These are phyloP conservation scores for Huntiella abstrusa DNA, from an alignment of 2,329 filamentous ascomycete genomes.

Conservation along the genomic window DNA sequence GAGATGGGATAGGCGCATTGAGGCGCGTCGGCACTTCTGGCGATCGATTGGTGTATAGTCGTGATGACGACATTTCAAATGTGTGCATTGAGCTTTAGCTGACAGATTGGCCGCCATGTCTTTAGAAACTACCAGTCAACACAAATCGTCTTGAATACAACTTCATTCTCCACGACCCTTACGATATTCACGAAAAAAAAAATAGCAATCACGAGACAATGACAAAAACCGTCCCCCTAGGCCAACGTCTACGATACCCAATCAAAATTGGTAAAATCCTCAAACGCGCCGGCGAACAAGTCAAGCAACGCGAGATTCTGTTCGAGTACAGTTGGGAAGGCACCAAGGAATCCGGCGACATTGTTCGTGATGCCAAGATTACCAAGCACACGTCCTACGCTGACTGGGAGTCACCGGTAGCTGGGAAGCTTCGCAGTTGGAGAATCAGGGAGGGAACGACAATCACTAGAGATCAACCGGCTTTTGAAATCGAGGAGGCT, in stretches of 20 bases:
- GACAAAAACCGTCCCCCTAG: slow-evolving; percentile 32
- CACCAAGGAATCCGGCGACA: slow-evolving; percentile 56
- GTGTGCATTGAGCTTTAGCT: not conserved
- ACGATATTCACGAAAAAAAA: not conserved
- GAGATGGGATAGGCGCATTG: too few species aligned
- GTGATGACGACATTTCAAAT: not conserved
- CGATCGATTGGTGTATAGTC: not conserved
- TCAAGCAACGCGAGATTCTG: slow-evolving; percentile 58
- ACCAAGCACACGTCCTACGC: slow-evolving; percentile 51
- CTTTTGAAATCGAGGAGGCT: slow-evolving; percentile 69
- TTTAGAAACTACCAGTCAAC: not conserved
- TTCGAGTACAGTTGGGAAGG: slow-evolving; percentile 79
- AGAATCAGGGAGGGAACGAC: slow-evolving; percentile 49
- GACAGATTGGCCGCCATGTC: not conserved
- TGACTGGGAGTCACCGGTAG: slow-evolving; percentile 66
- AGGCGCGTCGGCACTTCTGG: too few species aligned
- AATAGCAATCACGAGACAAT: slow-evolving; percentile 14
- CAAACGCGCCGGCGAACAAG: slow-evolving; percentile 52
- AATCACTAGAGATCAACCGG: slow-evolving; percentile 37
- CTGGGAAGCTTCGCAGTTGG: slow-evolving; percentile 65
- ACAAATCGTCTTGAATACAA: not conserved
- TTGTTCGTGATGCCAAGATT: slow-evolving; percentile 36
- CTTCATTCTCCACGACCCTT: not conserved
- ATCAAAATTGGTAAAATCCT: slow-evolving; percentile 79
- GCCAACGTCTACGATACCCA: slow-evolving; percentile 63